Conservation (phyloP, 768 basidiomycete genomes). For the Sporobolomyces roseus region DNA sequence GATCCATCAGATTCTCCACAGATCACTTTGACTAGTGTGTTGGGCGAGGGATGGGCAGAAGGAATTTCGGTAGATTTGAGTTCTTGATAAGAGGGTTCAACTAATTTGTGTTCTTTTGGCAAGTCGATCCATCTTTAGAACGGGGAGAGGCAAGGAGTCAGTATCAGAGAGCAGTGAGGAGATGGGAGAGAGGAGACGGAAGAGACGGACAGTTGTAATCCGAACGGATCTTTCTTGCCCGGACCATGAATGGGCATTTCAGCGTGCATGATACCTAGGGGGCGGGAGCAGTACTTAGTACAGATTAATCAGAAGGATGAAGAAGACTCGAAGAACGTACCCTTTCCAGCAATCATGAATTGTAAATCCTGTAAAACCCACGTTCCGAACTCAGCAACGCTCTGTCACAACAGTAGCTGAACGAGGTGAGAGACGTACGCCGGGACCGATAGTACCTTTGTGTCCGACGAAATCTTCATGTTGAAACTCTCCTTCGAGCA, state of each 20-base stretch:
- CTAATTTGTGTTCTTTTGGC: slow-evolving; percentile 66
- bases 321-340: too few relatives aligned
- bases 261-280: slow-evolving; percentile 40
- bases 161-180: neutral
- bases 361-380: slow-evolving; percentile 61
- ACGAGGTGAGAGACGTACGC: neutral
- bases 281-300: too few relatives aligned
- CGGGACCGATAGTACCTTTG: slow-evolving; percentile 53
- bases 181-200: neutral
- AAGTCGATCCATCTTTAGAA: slow-evolving; percentile 44
- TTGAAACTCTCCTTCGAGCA: slow-evolving; percentile 66
- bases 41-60: slow-evolving; percentile 58
- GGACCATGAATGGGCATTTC: slow-evolving; percentile 74
- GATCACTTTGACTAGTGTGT: slow-evolving; percentile 66
- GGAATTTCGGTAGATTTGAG: slow-evolving; percentile 49
- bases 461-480: slow-evolving; percentile 93
- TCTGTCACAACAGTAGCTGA: too few relatives aligned
- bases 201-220: slow-evolving; percentile 63
- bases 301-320: too few relatives aligned
- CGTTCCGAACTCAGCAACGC: too few relatives aligned
- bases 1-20: slow-evolving; percentile 82
- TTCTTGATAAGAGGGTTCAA: slow-evolving; percentile 77
- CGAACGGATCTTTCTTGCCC: slow-evolving; percentile 68
- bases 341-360: slow-evolving; percentile 55
- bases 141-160: neutral